Evolutionary conservation across 371 early-diverging fungal species (phyloP), one percentile per base, ranked within the genome.

Genomic region (Mortierella sp.): DNA sequence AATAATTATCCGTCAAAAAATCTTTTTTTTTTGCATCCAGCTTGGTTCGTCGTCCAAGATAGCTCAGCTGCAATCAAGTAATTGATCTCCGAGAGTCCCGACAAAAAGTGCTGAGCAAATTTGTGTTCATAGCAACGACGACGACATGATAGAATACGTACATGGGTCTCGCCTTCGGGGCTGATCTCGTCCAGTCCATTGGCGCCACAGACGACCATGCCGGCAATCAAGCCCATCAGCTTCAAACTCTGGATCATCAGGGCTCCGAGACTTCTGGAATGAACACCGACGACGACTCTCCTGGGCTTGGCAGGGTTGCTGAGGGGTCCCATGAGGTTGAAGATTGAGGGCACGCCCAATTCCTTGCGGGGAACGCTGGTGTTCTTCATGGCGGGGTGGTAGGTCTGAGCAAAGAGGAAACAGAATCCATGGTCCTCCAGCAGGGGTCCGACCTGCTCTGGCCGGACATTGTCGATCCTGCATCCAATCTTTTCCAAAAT

Each of bases 241-340:
- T 86, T 86, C 69, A 99, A 87, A 4, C 96, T 93, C 83, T 96
- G 93, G 14, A 95, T 96, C 93, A 98, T 95, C 26, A 96, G 78
- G 0, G 79, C 88, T 8, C 98, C 98, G 11, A 98, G 85, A 26
- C 89, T 71, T 44, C 92, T 89, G 1, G 95, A 93, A 80, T 94
- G 92, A 14, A 99, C 98, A 39, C 99, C 99, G 2, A 98, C 94
- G 6, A 98, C 93, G 50, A 94, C 91, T 26, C 94, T 89, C n/a
- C 81, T 84, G 6, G 98, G 98, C 40, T 79, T 79, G n/a, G 95
- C 95, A 9, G 98, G 98, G 80, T 97, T 98, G 50, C 90, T 93
- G 86, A 98, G 89, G 2, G 98, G 99, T 0, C 99, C 99, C 34
- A 98, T 89, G n/a, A 97, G 79, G 77, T 98, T 99, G 89, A 99